Base-by-base conservation (phyloP, 495 filamentous ascomycete genomes). In the Lindgomyces ingoldianus region DNA sequence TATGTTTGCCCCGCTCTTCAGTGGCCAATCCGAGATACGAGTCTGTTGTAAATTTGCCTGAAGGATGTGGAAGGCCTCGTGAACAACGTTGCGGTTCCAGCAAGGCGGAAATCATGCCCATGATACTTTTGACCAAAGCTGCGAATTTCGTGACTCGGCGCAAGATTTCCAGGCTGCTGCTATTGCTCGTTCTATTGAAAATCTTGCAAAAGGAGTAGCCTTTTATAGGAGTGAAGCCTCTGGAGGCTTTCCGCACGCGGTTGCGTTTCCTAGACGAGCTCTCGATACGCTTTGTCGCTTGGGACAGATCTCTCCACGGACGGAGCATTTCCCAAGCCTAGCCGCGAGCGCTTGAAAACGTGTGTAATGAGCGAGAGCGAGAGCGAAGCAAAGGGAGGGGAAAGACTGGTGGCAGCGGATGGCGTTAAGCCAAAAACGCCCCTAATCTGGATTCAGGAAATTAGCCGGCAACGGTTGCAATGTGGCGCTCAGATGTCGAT, bases 401-500 rank as follows among this genome's bases (percentile, higher is more conserved):
- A 39, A 14, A 14, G 33, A 14, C 33, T 39, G 33, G 14, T 39
- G 33, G 14, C 6, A 39, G 33, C 33, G 33, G 33, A 39, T 39
- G 33, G 33, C 33, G 33, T 39, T 39, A 14, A 39, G 33, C 33
- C 33, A 39, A 39, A 39, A 39, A 39, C 33, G 33, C 33, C 33
- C 33, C 33, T 39, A 39, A 6, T 6, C 33, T 14, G 33, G 33
- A 39, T 39, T 39, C 6, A 39, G 33, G 14, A 14, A 39, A 39
- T 39, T 39, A 39, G 33, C 33, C 33, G 33, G 45, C 45, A 47
- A 47, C 45, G 45, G 45, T 47, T 47, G 16, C 45, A 47, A 6
- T 52, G 48, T 52, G 48, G 48, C 48, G 48, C 25, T 52, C 25
- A 14, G 48, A 24, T 22, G 48, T 27, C 25, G 48, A 52, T 52